A percentile compares a stretch with the other conserved stretches of the same genome.
These are phyloP conservation scores for Yamadazyma membranifaciens DNA, from an alignment of 1,139 yeast genomes.

Conservation along the genomic window DNA sequence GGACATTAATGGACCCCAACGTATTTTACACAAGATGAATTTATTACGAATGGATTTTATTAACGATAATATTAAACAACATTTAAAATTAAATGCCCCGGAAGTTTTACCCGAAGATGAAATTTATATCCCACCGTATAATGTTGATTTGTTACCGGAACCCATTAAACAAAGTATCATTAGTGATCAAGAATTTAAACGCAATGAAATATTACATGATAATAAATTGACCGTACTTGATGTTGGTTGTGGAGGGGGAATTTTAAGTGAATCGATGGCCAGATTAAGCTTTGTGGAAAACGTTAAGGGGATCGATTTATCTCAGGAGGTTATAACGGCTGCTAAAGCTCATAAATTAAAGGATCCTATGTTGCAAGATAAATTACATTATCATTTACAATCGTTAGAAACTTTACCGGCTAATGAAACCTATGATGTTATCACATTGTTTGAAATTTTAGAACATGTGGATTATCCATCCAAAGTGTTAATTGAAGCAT, in stretches of 20 bases:
- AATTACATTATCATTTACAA: slow-evolving; percentile 56
- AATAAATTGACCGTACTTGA: slow-evolving; percentile 61
- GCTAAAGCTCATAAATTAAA: slow-evolving; percentile 65
- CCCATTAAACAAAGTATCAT: slow-evolving; percentile 47
- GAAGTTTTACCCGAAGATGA: slow-evolving; percentile 41
- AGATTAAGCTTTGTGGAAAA: slow-evolving; percentile 60
- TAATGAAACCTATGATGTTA: slow-evolving; percentile 59
- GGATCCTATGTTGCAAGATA: slow-evolving; percentile 60
- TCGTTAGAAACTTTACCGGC: slow-evolving; percentile 58
- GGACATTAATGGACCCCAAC: slow-evolving; percentile 91
- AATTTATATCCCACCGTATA: slow-evolving; percentile 78
- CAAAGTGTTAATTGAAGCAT: slow-evolving; percentile 64
- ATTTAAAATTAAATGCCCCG: slow-evolving; percentile 43
- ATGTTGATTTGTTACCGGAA: slow-evolving; percentile 61
- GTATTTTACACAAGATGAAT: slow-evolving; percentile 94
- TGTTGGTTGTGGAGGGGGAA: slow-evolving; percentile 98
- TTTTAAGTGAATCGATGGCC: slow-evolving; percentile 82
- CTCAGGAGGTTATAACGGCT: slow-evolving; percentile 76
- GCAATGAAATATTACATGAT: slow-evolving; percentile 35
- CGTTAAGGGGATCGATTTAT: slow-evolving; percentile 84
- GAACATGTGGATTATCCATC: slow-evolving; percentile 92
- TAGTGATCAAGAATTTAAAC: slow-evolving; percentile 45
- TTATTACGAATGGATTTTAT: slow-evolving; percentile 85
- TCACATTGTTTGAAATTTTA: slow-evolving; percentile 90
- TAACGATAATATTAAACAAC: slow-evolving; percentile 51